phyloP scores from a whole-genome alignment of 441 rosid genomes.

The Corymbia citriodora region DNA sequence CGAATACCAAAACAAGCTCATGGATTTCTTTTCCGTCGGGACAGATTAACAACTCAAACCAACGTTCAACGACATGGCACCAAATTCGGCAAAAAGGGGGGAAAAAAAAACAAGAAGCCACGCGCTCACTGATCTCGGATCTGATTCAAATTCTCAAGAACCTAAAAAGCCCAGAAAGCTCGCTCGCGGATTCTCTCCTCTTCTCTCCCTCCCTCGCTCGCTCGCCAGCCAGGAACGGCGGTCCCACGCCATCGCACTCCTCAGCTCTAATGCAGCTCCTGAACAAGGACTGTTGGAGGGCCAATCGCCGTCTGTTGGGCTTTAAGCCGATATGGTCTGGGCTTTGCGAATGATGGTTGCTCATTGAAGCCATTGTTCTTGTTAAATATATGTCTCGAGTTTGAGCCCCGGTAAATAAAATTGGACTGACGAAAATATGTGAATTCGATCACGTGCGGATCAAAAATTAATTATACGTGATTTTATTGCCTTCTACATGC shows the following conservation, averaged over 20 bases:
- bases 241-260: background rate
- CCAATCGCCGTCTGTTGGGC: background rate
- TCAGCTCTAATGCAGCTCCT: background rate
- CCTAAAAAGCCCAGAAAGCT: conserved; percentile 23
- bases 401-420: background rate
- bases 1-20: conserved; percentile 44
- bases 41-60: background rate
- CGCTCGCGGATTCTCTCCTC: conserved; percentile 12
- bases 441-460: too few relatives aligned
- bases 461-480: too few relatives aligned
- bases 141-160: conserved; percentile 18
- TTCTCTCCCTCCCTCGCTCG: conserved; percentile 9
- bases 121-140: conserved; percentile 57
- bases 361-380: background rate
- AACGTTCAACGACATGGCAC: background rate
- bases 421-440: too few relatives aligned
- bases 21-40: conserved; percentile 9
- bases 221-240: background rate
- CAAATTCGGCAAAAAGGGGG: background rate
- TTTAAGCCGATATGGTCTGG: background rate
- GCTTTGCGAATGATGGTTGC: background rate
- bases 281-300: background rate
- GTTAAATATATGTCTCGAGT: too few relatives aligned
- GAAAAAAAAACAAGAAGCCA: background rate
- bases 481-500: too few relatives aligned